A percentile compares a stretch with the other conserved stretches of the same genome.
Conservation (phyloP, 345 rosid genomes). For the Linum usitatissimum region DNA sequence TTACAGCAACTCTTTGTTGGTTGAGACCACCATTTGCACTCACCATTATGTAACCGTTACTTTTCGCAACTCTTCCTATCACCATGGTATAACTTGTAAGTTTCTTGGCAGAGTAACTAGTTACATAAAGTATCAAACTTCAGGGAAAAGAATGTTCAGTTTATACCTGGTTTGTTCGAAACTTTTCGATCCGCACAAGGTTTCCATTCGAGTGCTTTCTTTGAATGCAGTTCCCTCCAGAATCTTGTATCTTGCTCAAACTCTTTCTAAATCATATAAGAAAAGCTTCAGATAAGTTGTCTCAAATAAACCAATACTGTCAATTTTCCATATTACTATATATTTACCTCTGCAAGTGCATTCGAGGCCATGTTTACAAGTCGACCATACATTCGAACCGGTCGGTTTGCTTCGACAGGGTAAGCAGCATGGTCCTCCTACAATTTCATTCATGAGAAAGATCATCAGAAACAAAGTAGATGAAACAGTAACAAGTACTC, state of each 20-base stretch:
- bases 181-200: slow-evolving; percentile 57
- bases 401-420: slow-evolving; percentile 24
- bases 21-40: slow-evolving; percentile 95
- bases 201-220: slow-evolving; percentile 54
- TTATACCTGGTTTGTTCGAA: slow-evolving; percentile 23
- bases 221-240: slow-evolving; percentile 39
- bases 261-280: slow-evolving; percentile 38
- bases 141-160: neutral
- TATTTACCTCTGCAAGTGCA: slow-evolving; percentile 59
- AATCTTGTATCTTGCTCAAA: slow-evolving; percentile 34
- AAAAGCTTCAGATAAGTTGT: slow-evolving; percentile 4
- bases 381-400: slow-evolving; percentile 57
- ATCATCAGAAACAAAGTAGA: neutral
- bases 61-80: slow-evolving; percentile 33
- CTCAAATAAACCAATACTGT: neutral
- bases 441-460: slow-evolving; percentile 6
- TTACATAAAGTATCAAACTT: neutral
- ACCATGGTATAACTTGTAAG: slow-evolving; percentile 6
- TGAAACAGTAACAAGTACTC: neutral
- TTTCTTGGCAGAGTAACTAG: neutral
- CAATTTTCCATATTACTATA: neutral
- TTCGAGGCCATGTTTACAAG: slow-evolving; percentile 58
- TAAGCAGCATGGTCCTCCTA: slow-evolving; percentile 24
- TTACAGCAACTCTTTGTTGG: slow-evolving; percentile 93
- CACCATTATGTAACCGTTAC: slow-evolving; percentile 62